Percentiles rank a stretch among this genome's conserved stretches.
phyloP scores from a whole-genome alignment of 352 stramenopile species.

The Phytopythium sindhum region DNA sequence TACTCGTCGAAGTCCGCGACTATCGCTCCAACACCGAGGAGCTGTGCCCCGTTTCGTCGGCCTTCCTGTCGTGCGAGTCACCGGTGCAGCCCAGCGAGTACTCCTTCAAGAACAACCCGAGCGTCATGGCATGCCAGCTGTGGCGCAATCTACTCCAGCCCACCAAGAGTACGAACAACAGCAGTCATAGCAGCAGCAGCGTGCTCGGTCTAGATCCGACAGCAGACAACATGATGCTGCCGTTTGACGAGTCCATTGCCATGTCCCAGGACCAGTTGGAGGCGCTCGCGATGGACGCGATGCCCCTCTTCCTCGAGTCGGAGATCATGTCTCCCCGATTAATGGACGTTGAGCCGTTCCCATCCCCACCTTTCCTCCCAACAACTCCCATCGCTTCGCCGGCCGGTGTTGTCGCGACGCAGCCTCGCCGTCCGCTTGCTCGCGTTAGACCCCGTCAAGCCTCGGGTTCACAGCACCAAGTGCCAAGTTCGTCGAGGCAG shows the following conservation, averaged over 20 bases:
- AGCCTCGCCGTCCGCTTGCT: not conserved
- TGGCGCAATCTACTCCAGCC: constrained; percentile 7
- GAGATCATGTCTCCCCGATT: constrained; percentile 14
- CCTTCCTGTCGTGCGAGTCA: constrained; percentile 15
- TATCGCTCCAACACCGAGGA: constrained; percentile 19
- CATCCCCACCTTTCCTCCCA: not conserved
- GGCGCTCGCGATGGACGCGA: constrained; percentile 28
- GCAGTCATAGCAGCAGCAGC: constrained; percentile 9
- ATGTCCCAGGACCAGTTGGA: constrained; percentile 26
- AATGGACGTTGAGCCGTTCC: constrained; percentile 7
- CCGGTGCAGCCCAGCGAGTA: not conserved
- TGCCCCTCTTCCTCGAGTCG: constrained; percentile 28
- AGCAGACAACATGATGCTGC: constrained; percentile 4
- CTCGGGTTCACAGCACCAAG: not conserved
- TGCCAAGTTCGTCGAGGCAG: not conserved
- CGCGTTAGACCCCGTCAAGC: not conserved
- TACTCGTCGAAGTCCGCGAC: constrained; percentile 37
- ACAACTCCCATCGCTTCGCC: not conserved
- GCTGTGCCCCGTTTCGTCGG: constrained; percentile 36
- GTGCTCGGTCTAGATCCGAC: constrained; percentile 5
- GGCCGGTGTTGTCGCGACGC: not conserved
- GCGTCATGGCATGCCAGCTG: not conserved
- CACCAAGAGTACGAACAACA: not conserved
- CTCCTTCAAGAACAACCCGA: not conserved
- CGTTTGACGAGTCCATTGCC: constrained; percentile 15